A percentile compares a stretch with the other conserved stretches of the same genome.
These are phyloP conservation scores for Barbatosphaeria neglecta DNA, from an alignment of 495 filamentous ascomycete genomes.

Conservation along the genomic window DNA sequence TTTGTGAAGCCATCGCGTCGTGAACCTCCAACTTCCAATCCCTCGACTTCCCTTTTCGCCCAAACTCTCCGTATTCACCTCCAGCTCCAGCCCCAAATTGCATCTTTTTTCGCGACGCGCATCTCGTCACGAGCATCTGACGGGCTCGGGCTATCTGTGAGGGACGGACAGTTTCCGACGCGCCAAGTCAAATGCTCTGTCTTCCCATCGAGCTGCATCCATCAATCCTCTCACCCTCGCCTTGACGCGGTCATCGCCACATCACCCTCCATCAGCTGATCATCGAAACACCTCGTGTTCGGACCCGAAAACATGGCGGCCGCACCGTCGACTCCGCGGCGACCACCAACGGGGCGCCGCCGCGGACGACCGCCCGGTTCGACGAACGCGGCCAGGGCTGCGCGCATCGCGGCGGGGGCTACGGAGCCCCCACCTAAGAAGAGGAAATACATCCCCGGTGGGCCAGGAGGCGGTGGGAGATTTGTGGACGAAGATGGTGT, in stretches of 20 bases:
- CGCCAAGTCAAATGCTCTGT: constrained; percentile 21
- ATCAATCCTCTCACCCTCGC: constrained; percentile 18
- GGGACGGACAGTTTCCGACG: neutral
- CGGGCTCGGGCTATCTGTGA: neutral
- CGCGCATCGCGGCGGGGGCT: constrained; percentile 22
- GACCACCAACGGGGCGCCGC: constrained; percentile 24
- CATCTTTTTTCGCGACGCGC: neutral
- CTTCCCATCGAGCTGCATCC: constrained; percentile 12
- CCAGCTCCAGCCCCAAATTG: neutral
- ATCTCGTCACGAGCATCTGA: neutral
- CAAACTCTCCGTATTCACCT: neutral
- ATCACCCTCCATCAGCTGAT: constrained; percentile 10
- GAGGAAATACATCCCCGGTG: constrained; percentile 59
- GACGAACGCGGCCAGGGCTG: constrained; percentile 28
- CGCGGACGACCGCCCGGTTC: constrained; percentile 31
- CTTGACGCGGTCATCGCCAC: constrained; percentile 23
- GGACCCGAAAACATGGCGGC: constrained; percentile 25
- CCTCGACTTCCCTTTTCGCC: neutral
- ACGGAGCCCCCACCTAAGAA: constrained; percentile 43
- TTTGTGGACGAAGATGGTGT: constrained; percentile 55
- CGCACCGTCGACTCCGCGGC: constrained; percentile 28
- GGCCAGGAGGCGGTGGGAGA: constrained; percentile 67
- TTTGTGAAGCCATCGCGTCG: neutral
- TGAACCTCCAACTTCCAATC: neutral
- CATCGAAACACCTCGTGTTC: neutral